These are phyloP conservation scores for Fusarium subtropicale DNA, from an alignment of 2,329 filamentous ascomycete species.

Conservation along the genomic window DNA sequence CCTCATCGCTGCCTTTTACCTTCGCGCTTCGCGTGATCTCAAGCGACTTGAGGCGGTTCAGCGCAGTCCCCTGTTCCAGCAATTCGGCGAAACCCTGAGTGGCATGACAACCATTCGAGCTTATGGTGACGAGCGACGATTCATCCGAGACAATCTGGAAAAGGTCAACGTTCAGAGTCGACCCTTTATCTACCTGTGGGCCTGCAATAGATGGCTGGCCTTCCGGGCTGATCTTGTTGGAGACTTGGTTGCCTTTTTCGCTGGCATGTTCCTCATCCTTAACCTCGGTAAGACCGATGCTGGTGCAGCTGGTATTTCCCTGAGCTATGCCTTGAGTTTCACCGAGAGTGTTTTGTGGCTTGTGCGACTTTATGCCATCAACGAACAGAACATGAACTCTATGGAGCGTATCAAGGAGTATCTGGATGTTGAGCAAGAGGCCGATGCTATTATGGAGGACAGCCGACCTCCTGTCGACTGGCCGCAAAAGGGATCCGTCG, in stretches of 20 bases:
- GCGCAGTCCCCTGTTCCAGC: conserved; percentile 94
- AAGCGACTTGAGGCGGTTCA: conserved; percentile 96
- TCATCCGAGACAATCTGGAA: conserved; percentile 88
- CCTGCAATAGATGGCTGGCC: conserved; percentile 94
- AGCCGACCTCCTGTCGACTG: conserved; percentile 82
- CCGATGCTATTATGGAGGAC: conserved; percentile 79
- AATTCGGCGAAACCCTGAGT: conserved; percentile 94
- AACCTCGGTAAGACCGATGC: conserved; percentile 87
- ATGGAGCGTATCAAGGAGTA: conserved; percentile 98
- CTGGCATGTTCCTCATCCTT: conserved; percentile 88
- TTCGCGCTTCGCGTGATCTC: conserved; percentile 91
- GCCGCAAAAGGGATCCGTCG: conserved; percentile 86
- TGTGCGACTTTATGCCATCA: conserved; percentile 90
- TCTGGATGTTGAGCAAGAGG: conserved; percentile 94
- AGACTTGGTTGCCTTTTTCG: conserved; percentile 92
- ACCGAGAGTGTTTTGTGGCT: conserved; percentile 98
- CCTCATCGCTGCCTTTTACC: conserved; percentile 86
- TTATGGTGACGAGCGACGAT: conserved; percentile 92
- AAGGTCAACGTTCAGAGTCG: conserved; percentile 92
- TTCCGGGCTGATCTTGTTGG: conserved; percentile 92
- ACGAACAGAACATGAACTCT: conserved; percentile 99
- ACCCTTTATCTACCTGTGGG: conserved; percentile 97
- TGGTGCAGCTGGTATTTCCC: conserved; percentile 89
- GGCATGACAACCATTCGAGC: conserved; percentile 97
- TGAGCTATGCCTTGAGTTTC: conserved; percentile 96